These are phyloP conservation scores for Aspergillus sp. DNA, from an alignment of 2,329 filamentous ascomycete species.

Conservation along the genomic window DNA sequence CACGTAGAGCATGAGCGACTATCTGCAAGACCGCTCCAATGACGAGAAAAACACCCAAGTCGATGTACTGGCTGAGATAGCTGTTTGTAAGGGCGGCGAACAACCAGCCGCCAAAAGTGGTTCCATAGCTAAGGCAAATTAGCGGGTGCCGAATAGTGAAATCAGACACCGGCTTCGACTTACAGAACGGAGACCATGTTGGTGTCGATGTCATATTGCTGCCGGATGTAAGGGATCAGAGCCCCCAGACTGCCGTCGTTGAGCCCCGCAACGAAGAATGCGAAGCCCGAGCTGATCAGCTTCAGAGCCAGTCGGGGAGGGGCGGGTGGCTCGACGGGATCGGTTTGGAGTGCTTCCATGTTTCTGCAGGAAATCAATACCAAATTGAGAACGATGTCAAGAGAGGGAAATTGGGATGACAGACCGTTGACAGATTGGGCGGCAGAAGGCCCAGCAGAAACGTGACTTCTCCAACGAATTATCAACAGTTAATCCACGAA, in stretches of 20 bases:
- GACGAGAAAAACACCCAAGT: constrained; percentile 57
- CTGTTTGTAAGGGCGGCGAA: constrained; percentile 56
- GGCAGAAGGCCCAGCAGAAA: too few species aligned
- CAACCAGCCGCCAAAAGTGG: constrained; percentile 62
- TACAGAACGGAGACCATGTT: constrained; percentile 54
- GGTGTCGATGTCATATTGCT: constrained; percentile 55
- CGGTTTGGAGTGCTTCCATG: constrained; percentile 1
- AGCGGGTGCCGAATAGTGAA: not conserved
- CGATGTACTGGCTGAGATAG: constrained; percentile 50
- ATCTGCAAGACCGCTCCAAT: constrained; percentile 58
- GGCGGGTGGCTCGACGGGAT: not conserved
- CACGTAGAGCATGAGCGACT: constrained; percentile 48
- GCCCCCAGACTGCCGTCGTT: constrained; percentile 66
- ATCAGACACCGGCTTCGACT: constrained; percentile 3
- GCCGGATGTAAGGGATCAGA: constrained; percentile 62
- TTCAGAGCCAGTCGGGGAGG: constrained; percentile 38
- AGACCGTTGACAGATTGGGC: too few species aligned
- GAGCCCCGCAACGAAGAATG: constrained; percentile 65
- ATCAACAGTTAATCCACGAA: too few species aligned
- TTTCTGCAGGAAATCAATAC: not conserved
- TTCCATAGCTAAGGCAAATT: constrained; percentile 46
- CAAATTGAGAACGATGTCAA: too few species aligned
- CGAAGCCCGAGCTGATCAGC: constrained; percentile 57
- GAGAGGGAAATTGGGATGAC: too few species aligned
- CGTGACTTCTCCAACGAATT: too few species aligned